These are phyloP conservation scores for Aspergillus candidus DNA, from an alignment of 2,329 filamentous ascomycete species.

Conservation along the genomic window DNA sequence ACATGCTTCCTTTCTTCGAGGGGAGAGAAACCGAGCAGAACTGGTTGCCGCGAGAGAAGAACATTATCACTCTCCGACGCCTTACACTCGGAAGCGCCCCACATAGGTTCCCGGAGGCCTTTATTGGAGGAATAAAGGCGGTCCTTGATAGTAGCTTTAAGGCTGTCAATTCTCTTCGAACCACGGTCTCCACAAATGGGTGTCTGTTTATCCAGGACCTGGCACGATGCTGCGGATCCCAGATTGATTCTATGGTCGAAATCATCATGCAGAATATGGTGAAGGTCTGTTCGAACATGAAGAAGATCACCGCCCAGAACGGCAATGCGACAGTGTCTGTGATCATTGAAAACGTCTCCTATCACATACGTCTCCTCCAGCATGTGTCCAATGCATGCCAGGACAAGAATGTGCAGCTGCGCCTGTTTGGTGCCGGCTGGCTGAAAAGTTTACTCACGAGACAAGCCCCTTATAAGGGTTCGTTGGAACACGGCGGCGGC, in stretches of 20 bases:
- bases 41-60: conserved; percentile 82
- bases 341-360: conserved; percentile 73
- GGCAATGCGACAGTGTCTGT: conserved; percentile 75
- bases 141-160: conserved; percentile 87
- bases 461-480: conserved; percentile 67
- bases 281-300: conserved; percentile 82
- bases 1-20: conserved; percentile 77
- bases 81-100: conserved; percentile 79
- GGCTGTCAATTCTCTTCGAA: conserved; percentile 72
- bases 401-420: conserved; percentile 88
- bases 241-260: conserved; percentile 82
- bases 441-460: conserved; percentile 74
- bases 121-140: conserved; percentile 63
- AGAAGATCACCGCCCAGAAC: conserved; percentile 83
- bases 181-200: conserved; percentile 81
- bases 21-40: conserved; percentile 86
- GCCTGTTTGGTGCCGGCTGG: conserved; percentile 75
- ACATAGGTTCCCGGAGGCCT: conserved; percentile 66
- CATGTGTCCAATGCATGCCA: conserved; percentile 76
- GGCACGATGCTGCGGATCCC: conserved; percentile 66
- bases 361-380: conserved; percentile 73
- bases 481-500: conserved; percentile 78
- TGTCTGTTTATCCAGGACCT: conserved; percentile 81
- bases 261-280: conserved; percentile 82
- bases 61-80: conserved; percentile 66